These are phyloP conservation scores for Paxillus involutus DNA, from an alignment of 768 basidiomycete species.

Conservation along the genomic window DNA sequence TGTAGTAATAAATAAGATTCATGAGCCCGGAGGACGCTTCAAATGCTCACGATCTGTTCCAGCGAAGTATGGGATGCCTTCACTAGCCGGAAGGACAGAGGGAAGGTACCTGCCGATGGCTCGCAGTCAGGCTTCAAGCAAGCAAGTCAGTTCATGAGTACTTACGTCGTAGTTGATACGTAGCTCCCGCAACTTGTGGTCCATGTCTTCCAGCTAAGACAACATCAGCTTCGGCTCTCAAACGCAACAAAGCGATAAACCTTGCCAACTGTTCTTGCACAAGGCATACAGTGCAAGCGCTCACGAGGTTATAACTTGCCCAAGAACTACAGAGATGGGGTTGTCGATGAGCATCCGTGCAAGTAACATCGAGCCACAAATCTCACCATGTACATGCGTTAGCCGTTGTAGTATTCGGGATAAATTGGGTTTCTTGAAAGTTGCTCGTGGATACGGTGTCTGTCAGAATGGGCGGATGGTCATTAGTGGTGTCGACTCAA, in stretches of 20 bases:
- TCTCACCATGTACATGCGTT: slow-evolving; percentile 25
- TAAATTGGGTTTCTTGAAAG: slow-evolving; percentile 19
- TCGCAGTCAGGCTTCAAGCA: background rate
- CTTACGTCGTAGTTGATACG: slow-evolving; percentile 19
- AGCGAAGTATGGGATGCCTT: slow-evolving; percentile 24
- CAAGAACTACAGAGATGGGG: slow-evolving; percentile 18
- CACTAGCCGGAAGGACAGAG: slow-evolving; percentile 1
- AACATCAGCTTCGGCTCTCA: slow-evolving; percentile 1
- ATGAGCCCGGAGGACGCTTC: background rate
- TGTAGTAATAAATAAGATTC: slow-evolving; percentile 9
- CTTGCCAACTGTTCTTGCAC: slow-evolving; percentile 10
- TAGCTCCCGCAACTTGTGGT: slow-evolving; percentile 11
- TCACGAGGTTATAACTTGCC: slow-evolving; percentile 31
- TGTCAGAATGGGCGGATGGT: background rate
- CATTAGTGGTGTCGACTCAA: background rate
- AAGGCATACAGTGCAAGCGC: slow-evolving; percentile 23
- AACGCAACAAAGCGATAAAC: slow-evolving; percentile 4
- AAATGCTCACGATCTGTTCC: slow-evolving; percentile 20
- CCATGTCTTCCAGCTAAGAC: slow-evolving; percentile 23
- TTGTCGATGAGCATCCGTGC: background rate
- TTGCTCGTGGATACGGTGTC: slow-evolving; percentile 12
- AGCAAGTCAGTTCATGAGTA: background rate
- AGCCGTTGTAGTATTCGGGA: slow-evolving; percentile 14
- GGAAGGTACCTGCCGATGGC: slow-evolving; percentile 23
- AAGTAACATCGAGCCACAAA: background rate